A percentile compares a stretch with the other conserved stretches of the same genome.
phyloP scores from a whole-genome alignment of 2,329 filamentous ascomycete genomes.

The Calcarisporium arbuscula region DNA sequence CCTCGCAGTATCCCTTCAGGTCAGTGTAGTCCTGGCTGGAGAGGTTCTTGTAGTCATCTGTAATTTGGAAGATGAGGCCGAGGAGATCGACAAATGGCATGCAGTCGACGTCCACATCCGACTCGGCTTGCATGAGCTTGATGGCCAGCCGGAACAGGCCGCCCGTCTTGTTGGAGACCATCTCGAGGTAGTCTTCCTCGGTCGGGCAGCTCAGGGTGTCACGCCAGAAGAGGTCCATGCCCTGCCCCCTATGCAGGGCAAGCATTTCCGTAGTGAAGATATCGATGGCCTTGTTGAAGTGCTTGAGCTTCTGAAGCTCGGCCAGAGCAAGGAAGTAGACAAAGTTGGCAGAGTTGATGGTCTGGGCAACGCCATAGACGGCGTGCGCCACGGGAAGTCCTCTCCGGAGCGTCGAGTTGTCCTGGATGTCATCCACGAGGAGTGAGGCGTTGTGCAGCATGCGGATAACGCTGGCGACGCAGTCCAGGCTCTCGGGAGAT shows the following conservation, averaged over 20 bases:
- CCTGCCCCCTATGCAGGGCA: slow-evolving; percentile 74
- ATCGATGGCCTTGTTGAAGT: slow-evolving; percentile 46
- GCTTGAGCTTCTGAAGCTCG: slow-evolving; percentile 54
- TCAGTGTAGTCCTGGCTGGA: slow-evolving; percentile 4
- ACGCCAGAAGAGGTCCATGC: slow-evolving; percentile 81
- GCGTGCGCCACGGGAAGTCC: slow-evolving; percentile 41
- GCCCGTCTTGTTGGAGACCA: slow-evolving; percentile 83
- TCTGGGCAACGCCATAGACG: slow-evolving; percentile 42
- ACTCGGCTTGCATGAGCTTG: slow-evolving; percentile 76
- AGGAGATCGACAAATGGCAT: slow-evolving; percentile 5
- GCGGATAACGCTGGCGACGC: slow-evolving; percentile 67
- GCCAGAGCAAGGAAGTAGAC: slow-evolving; percentile 29
- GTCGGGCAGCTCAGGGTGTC: slow-evolving; percentile 71
- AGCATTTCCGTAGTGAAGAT: slow-evolving; percentile 73
- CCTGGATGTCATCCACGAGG: slow-evolving; percentile 40
- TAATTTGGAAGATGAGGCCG: slow-evolving; percentile 8
- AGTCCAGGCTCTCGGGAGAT: slow-evolving; percentile 55
- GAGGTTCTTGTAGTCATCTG: slow-evolving; percentile 10
- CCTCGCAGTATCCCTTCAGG: slow-evolving; percentile 9
- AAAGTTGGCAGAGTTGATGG: slow-evolving; percentile 45
- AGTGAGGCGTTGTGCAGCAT: slow-evolving; percentile 61
- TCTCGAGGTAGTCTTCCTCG: slow-evolving; percentile 77
- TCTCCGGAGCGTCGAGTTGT: slow-evolving; percentile 37
- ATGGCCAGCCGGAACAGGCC: slow-evolving; percentile 73
- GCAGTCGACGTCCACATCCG: slow-evolving; percentile 14